A percentile compares a stretch with the other conserved stretches of the same genome.
Conservation (phyloP, 257 asterid genomes). For the Verbascum thapsus region DNA sequence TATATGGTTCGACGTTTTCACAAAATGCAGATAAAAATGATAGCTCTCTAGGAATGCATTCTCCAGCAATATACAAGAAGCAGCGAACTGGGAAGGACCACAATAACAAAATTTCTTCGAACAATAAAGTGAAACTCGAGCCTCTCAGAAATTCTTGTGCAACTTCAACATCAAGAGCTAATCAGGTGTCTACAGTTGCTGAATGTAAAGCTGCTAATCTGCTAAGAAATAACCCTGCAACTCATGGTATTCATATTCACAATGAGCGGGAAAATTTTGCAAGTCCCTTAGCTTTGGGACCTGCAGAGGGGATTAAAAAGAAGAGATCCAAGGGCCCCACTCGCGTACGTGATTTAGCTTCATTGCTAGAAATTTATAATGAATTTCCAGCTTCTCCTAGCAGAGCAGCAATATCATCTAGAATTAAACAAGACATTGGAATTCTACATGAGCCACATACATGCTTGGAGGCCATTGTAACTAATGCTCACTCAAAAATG, state of each 20-base stretch:
- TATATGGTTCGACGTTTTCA: constrained; percentile 37
- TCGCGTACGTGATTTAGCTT: constrained; percentile 48
- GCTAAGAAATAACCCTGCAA: constrained; percentile 25
- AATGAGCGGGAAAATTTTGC: constrained; percentile 37
- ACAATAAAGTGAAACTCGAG: constrained; percentile 18
- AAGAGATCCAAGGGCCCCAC: constrained; percentile 58
- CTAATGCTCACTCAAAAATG: constrained; percentile 40
- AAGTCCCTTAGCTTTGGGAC: constrained; percentile 49
- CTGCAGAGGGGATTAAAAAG: constrained; percentile 42
- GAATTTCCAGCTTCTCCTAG: constrained; percentile 41
- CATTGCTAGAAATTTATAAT: constrained; percentile 40
- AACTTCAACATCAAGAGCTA: constrained; percentile 31
- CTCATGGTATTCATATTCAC: constrained; percentile 26
- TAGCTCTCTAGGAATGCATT: constrained; percentile 42
- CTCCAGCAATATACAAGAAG: constrained; percentile 59
- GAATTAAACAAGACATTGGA: constrained; percentile 32
- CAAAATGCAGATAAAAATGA: constrained; percentile 32
- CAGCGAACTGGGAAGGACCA: constrained; percentile 57
- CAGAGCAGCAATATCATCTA: constrained; percentile 35
- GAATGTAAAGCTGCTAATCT: constrained; percentile 34
- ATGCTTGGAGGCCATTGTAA: constrained; percentile 59
- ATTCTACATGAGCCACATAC: constrained; percentile 39
- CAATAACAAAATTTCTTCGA: constrained; percentile 33
- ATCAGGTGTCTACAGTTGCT: constrained; percentile 30
- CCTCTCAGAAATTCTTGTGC: constrained; percentile 26